Evolutionary conservation across 108 stramenopile genomes (phyloP), one percentile per base, ranked within the genome.

Genomic region (Schizochytrium sp.): DNA sequence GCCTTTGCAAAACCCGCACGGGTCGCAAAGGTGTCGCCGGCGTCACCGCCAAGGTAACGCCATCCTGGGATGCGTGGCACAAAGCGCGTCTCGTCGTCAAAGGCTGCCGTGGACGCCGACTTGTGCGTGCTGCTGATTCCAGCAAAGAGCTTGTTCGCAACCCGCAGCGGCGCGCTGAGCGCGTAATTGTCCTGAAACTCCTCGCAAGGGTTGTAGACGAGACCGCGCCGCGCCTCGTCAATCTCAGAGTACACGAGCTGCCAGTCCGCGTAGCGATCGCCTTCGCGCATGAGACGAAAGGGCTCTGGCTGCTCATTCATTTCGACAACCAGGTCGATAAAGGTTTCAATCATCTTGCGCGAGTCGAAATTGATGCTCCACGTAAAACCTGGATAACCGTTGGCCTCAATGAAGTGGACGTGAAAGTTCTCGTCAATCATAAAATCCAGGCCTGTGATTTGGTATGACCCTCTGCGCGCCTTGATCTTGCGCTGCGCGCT

Each of bases 401-500:
- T 90, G 16, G 60, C 87, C 89, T 90, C 89, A 57, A 90, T 58
- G 23, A 90, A 58, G 21, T 87, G 44, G 5, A 72, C 89, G 44
- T 87, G 47, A 19, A 90, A 88, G 25, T 90, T 53, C 3, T 71
- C 48, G 4, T 60, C 58, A 4, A 90, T 63, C 89, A 90, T 90
- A 58, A 90, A 71, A 47, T 90, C 89, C 29, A 90, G 59, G 19
- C 89, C 89, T 28, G 59, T 58, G 44, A 72, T 83, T 58, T 90
- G 72, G 76, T 83, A 90, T 8, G 87, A 58, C 5, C 88, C 88
- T 16, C 41, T 8, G 28, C 88, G 16, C 43, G 59, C 29, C 72
- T 55, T 89, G 57, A 87, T 59, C 41, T 87, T 58, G 29, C 21
- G 29, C 41, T 29, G 21, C 21, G 58, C 87, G 58, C 87, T 87